A percentile compares a stretch with the other conserved stretches of the same genome.
phyloP scores from a whole-genome alignment of 768 basidiomycete genomes.

The Phaeolepiota aurea region DNA sequence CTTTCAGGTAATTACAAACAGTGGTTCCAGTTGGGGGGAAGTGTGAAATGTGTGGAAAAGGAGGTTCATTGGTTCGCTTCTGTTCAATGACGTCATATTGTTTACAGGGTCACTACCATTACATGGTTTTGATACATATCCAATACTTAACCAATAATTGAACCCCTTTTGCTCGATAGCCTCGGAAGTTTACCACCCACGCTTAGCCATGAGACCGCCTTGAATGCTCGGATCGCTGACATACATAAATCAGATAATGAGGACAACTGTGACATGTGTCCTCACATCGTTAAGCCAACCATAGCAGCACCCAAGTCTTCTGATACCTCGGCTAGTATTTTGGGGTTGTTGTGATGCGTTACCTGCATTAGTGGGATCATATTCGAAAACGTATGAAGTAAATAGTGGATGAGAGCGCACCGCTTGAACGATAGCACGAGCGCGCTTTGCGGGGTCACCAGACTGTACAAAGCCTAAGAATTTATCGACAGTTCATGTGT shows the following conservation, averaged over 20 bases:
- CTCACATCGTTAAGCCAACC: conserved; percentile 87
- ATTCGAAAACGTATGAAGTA: conserved; percentile 4
- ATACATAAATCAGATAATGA: neutral
- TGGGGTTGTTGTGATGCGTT: conserved; percentile 93
- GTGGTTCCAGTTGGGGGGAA: too few species aligned
- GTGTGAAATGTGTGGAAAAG: too few species aligned
- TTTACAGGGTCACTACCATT: too few species aligned
- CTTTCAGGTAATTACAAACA: too few species aligned
- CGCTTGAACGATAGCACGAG: conserved; percentile 93
- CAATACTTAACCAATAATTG: neutral
- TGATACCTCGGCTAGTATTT: conserved; percentile 85
- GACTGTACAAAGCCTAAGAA: conserved; percentile 38
- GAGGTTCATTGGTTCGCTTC: too few species aligned
- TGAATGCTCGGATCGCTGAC: conserved; percentile 57
- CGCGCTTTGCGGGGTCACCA: conserved; percentile 88
- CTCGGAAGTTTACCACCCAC: conserved; percentile 47
- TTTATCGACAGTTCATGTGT: neutral
- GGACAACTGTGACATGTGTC: conserved; percentile 6
- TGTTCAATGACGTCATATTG: neutral
- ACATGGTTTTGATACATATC: neutral
- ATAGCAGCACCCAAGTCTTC: conserved; percentile 86
- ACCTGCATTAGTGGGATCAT: conserved; percentile 34
- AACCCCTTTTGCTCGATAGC: neutral
- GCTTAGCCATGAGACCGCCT: conserved; percentile 60
- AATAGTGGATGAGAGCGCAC: conserved; percentile 26